These are phyloP conservation scores for Bondarzewia mesenterica DNA, from an alignment of 1,284 basidiomycete genomes.

Conservation along the genomic window DNA sequence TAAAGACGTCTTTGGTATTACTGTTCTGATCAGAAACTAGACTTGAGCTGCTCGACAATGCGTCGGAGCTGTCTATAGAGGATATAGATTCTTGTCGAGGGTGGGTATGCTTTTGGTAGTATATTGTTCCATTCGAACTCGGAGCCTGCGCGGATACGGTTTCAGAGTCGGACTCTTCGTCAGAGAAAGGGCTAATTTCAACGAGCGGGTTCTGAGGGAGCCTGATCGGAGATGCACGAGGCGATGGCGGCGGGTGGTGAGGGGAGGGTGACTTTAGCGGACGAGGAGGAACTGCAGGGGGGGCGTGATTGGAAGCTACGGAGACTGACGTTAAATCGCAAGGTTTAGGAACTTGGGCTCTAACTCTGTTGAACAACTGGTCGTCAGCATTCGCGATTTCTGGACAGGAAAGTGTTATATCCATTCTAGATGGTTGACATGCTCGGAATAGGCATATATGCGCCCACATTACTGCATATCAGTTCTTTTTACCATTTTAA, in stretches of 20 bases:
- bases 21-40: constrained; percentile 4
- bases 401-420: neutral
- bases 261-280: constrained; percentile 8
- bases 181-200: constrained; percentile 1
- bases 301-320: neutral
- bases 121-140: neutral
- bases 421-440: neutral
- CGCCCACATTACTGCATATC: too few species aligned
- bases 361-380: neutral
- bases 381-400: neutral
- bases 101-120: neutral
- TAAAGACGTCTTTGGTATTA: neutral
- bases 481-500: too few species aligned
- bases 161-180: constrained; percentile 4
- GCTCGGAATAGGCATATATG: too few species aligned
- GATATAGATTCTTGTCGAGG: neutral
- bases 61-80: neutral
- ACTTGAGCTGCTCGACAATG: constrained; percentile 2
- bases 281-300: constrained; percentile 4
- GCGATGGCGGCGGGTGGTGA: constrained; percentile 11
- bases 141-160: neutral
- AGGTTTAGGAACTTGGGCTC: neutral
- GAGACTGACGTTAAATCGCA: neutral
- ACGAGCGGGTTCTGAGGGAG: neutral
- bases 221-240: constrained; percentile 1